Evolutionary conservation across 495 filamentous ascomycete species (phyloP).

Genomic region (Clavariopsis aquatica): DNA sequence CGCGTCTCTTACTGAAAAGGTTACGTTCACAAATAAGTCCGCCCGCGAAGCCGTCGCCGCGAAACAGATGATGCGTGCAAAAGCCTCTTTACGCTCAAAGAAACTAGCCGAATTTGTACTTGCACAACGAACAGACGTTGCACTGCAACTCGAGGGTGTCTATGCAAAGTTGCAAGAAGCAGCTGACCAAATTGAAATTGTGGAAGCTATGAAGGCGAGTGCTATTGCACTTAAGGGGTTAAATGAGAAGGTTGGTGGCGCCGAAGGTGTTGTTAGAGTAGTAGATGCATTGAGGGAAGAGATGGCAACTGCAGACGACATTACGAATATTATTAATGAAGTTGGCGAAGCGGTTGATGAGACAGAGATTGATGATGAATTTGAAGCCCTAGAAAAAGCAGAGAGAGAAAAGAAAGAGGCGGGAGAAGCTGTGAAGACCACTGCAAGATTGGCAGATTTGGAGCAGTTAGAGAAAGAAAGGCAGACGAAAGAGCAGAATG

Average conservation of each 20-base stretch:
- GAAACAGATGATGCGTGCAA: conserved; percentile 72
- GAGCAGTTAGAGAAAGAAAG: conserved; percentile 47
- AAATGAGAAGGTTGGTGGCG: conserved; percentile 75
- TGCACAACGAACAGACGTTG: conserved; percentile 64
- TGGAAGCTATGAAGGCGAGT: conserved; percentile 77
- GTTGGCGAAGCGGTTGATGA: conserved; percentile 66
- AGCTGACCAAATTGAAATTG: conserved; percentile 74
- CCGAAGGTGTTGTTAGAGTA: conserved; percentile 72
- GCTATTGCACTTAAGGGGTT: conserved; percentile 67
- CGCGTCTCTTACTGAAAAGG: conserved; percentile 47
- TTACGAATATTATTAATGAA: conserved; percentile 73
- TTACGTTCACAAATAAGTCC: conserved; percentile 51
- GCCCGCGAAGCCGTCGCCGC: conserved; percentile 67
- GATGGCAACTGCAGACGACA: conserved; percentile 80
- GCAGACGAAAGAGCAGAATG: conserved; percentile 45
- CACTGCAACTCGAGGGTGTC: conserved; percentile 80
- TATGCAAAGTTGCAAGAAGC: conserved; percentile 81
- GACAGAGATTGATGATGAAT: conserved; percentile 82
- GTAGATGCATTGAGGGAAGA: conserved; percentile 74
- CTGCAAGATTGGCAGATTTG: conserved; percentile 43
- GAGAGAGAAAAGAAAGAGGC: conserved; percentile 47
- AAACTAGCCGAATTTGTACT: conserved; percentile 76
- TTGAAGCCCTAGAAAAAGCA: conserved; percentile 71
- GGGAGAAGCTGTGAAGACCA: conserved; percentile 36
- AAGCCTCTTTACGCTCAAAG: conserved; percentile 76